Evolutionary conservation across 2,329 filamentous ascomycete genomes (phyloP).

Genomic region (Torrubiellomyces zombiae): DNA sequence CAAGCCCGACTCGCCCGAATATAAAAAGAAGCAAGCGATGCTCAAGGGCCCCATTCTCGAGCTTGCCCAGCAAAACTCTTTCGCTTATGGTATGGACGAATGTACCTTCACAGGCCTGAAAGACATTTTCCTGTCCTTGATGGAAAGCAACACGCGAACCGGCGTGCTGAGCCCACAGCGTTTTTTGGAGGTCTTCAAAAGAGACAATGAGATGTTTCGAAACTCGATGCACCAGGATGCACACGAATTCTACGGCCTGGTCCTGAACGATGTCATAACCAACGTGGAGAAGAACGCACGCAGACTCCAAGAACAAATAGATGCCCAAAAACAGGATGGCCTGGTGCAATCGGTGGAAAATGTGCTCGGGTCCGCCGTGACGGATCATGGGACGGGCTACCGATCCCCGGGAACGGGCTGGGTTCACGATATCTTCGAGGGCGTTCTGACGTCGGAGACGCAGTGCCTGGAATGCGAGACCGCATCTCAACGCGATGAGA

Average conservation of each 20-base stretch:
- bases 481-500: slow-evolving; percentile 84
- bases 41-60: slow-evolving; percentile 75
- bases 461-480: slow-evolving; percentile 94
- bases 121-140: slow-evolving; percentile 86
- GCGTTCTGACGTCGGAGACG: slow-evolving; percentile 85
- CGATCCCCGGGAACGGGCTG: slow-evolving; percentile 56
- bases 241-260: slow-evolving; percentile 86
- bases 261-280: slow-evolving; percentile 90
- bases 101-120: slow-evolving; percentile 88
- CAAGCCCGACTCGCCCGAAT: slow-evolving; percentile 86
- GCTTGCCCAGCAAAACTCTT: slow-evolving; percentile 63
- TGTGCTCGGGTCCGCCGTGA: slow-evolving; percentile 15
- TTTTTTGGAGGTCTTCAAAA: slow-evolving; percentile 83
- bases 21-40: slow-evolving; percentile 94
- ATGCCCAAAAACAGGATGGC: slow-evolving; percentile 22
- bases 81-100: slow-evolving; percentile 80
- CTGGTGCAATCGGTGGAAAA: slow-evolving; percentile 34
- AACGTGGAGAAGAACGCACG: slow-evolving; percentile 83
- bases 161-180: slow-evolving; percentile 85
- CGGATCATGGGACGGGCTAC: slow-evolving; percentile 22
- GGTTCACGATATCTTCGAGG: slow-evolving; percentile 96
- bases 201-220: slow-evolving; percentile 93
- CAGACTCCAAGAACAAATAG: slow-evolving; percentile 35
- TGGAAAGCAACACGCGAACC: slow-evolving; percentile 63
- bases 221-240: slow-evolving; percentile 97